Percentiles rank a stretch among this genome's conserved stretches.
Conservation (phyloP, 2,329 filamentous ascomycete species). For the Apiospora kogelbergensis region DNA sequence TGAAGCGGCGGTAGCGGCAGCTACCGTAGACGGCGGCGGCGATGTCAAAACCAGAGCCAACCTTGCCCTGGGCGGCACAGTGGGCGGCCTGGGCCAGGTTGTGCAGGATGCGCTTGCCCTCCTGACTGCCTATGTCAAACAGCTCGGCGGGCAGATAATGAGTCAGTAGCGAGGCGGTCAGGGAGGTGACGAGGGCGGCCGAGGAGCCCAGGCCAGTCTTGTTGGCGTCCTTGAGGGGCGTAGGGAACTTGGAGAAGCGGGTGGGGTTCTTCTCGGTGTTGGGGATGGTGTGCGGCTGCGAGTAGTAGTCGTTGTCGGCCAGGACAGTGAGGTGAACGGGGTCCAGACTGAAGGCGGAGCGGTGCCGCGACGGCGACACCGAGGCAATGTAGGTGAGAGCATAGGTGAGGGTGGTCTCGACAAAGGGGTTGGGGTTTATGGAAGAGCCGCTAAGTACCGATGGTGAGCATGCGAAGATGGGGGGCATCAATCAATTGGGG, state of each 20-base stretch:
- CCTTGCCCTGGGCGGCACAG: slow-evolving; percentile 94
- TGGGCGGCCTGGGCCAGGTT: slow-evolving; percentile 93
- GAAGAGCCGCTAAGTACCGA: slow-evolving; percentile 39
- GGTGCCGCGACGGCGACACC: slow-evolving; percentile 32
- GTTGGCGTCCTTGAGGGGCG: slow-evolving; percentile 75
- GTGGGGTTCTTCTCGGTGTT: slow-evolving; percentile 27
- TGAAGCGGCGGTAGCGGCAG: slow-evolving; percentile 91
- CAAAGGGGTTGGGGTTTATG: slow-evolving; percentile 71
- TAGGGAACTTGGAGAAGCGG: slow-evolving; percentile 76
- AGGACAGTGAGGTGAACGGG: slow-evolving; percentile 80
- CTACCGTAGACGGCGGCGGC: slow-evolving; percentile 91
- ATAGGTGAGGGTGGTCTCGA: slow-evolving; percentile 88
- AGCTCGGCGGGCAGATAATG: slow-evolving; percentile 64
- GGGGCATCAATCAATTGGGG: not conserved
- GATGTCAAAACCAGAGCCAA: slow-evolving; percentile 94
- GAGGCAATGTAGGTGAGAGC: slow-evolving; percentile 76
- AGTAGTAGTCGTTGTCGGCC: slow-evolving; percentile 97
- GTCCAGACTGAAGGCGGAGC: slow-evolving; percentile 52
- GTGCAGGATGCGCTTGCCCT: slow-evolving; percentile 67
- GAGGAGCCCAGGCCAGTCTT: slow-evolving; percentile 97
- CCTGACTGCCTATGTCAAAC: slow-evolving; percentile 57
- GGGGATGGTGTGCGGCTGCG: slow-evolving; percentile 52
- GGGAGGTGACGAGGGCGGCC: slow-evolving; percentile 86
- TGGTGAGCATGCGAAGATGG: not conserved
- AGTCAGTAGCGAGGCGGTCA: slow-evolving; percentile 74